Base-by-base conservation (phyloP, 495 filamentous ascomycete genomes). In the Hypoxylon lenormandii region DNA sequence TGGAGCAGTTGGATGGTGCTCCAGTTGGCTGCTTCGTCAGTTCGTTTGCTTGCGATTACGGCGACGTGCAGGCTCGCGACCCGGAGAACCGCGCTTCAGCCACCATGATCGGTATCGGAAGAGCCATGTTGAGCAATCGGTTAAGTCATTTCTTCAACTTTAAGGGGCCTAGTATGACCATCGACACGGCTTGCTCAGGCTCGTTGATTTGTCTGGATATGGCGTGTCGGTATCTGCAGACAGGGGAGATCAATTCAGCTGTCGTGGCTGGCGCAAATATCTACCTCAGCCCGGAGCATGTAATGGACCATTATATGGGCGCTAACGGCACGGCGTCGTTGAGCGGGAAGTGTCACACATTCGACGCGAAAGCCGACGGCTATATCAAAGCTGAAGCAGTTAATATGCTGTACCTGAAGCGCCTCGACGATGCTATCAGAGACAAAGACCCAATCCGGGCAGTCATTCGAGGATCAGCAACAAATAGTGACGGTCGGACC, bases 21-120 rank as follows among this genome's bases (percentile, higher is more conserved):
- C 81, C 89, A 4, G 86, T 93, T 30, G 92, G 90, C 19, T 90
- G 91, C 13, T 93, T 93, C 77, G 89, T 93, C 66, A 91, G 91
- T 33, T 89, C 91, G 66, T 89, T 89, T 3, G 90, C 88, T 69
- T 88, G 90, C 45, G 92, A 94, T 64, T 93, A 91, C 74, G 84
- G 70, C 3, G 77, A 72, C 72, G 54, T 76, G 16, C 42, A 50
- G 0, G 19, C 12, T 7, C 40, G 60, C 5, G 66, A 70, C 12
- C 60, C 54, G 1, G 60, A 70, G n/a, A 57, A 71, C 28, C 48
- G 56, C 0, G 8, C 51, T 7, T 6, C 7, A 1, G 23, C 30
- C 1, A n/a, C 33, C 19, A 50, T 49, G 5, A 19, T 63, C 5
- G 66, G 60, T 13, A 10, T 47, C 2, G 48, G 45, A 11, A 21